phyloP scores from a whole-genome alignment of 2,329 filamentous ascomycete genomes.

The Zymoseptoria pseudotritici region DNA sequence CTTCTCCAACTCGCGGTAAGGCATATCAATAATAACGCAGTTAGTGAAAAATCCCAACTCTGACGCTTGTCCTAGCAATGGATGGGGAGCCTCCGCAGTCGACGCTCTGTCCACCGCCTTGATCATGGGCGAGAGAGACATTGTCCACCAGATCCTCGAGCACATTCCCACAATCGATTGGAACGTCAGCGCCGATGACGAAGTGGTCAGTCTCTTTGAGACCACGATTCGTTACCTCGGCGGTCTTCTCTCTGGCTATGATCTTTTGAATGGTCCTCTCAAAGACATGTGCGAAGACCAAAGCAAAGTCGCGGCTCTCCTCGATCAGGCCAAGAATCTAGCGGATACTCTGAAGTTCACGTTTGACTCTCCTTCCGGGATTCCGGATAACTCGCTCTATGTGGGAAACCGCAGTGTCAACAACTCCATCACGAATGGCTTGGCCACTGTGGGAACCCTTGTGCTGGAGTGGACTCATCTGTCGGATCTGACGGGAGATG shows the following conservation, averaged over 20 bases:
- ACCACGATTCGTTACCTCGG: constrained; percentile 84
- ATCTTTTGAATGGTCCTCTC: constrained; percentile 63
- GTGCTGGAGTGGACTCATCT: constrained; percentile 79
- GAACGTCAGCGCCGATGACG: constrained; percentile 59
- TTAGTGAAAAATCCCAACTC: neutral
- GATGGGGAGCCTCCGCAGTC: constrained; percentile 76
- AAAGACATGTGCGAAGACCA: constrained; percentile 15
- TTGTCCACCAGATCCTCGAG: constrained; percentile 62
- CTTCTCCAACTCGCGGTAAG: constrained; percentile 52
- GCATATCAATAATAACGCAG: neutral
- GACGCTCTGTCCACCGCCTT: constrained; percentile 75
- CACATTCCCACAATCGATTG: constrained; percentile 68
- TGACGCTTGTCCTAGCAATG: constrained; percentile 46
- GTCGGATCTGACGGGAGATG: constrained; percentile 64
- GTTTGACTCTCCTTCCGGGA: constrained; percentile 67
- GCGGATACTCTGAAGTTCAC: constrained; percentile 68
- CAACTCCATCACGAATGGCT: constrained; percentile 53
- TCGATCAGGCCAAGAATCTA: constrained; percentile 60
- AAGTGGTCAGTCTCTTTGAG: constrained; percentile 71
- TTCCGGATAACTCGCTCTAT: constrained; percentile 63
- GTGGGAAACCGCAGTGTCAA: constrained; percentile 45
- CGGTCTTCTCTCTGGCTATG: constrained; percentile 68
- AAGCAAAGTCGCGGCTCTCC: constrained; percentile 49
- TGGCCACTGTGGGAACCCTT: constrained; percentile 70
- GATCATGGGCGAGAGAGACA: constrained; percentile 62